Percentiles rank a stretch among this genome's conserved stretches.
Evolutionary conservation across 2,329 filamentous ascomycete species (phyloP).

Genomic region (Exophiala viscosa): DNA sequence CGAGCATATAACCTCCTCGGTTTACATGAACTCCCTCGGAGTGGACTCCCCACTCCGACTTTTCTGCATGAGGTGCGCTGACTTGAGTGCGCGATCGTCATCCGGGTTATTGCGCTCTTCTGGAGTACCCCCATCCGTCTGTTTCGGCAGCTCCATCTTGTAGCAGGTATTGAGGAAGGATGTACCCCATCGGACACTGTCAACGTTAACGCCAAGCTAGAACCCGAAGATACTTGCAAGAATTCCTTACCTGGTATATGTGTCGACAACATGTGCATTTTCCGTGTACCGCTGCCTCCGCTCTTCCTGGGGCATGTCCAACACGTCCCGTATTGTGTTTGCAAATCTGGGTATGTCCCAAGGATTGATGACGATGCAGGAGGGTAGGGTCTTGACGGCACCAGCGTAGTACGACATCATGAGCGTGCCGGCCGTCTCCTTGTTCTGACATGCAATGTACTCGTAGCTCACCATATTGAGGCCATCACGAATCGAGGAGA

Average conservation of each 20-base stretch:
- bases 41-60: not conserved
- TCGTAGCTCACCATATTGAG: slow-evolving; percentile 98
- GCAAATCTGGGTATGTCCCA: slow-evolving; percentile 93
- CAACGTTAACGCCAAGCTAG: not conserved
- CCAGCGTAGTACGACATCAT: slow-evolving; percentile 93
- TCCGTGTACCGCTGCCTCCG: slow-evolving; percentile 7
- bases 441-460: slow-evolving; percentile 85
- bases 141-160: not conserved
- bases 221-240: not conserved
- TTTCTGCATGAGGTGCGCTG: not conserved
- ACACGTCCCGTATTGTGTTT: slow-evolving; percentile 78
- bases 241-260: slow-evolving; percentile 16
- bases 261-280: slow-evolving; percentile 15
- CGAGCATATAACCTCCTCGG: too few species aligned
- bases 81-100: not conserved
- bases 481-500: slow-evolving; percentile 85
- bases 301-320: slow-evolving; percentile 61
- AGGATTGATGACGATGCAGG: slow-evolving; percentile 85
- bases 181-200: not conserved
- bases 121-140: too few species aligned
- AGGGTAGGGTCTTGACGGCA: slow-evolving; percentile 86
- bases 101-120: not conserved
- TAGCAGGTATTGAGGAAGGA: not conserved
- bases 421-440: slow-evolving; percentile 76
- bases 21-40: not conserved